phyloP scores from a whole-genome alignment of 164 flowering plant genomes.

The Nelumbo lutea region DNA sequence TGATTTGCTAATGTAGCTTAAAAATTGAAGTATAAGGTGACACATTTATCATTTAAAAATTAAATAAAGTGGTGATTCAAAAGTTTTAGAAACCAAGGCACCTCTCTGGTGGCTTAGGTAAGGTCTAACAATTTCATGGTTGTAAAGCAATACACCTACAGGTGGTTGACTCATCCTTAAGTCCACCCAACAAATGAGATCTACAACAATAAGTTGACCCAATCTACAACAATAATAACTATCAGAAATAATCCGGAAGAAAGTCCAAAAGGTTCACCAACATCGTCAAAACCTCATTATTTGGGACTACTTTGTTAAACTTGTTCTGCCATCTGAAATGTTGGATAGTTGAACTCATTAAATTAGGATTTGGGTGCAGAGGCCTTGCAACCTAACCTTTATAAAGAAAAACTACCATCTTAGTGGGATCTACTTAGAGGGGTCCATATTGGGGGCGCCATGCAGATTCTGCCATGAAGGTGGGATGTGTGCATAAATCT shows the following conservation, averaged over 20 bases:
- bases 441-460: too few species aligned
- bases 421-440: too few species aligned
- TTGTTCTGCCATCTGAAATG: too few species aligned
- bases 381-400: too few species aligned
- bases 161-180: not conserved
- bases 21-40: constrained; percentile 15
- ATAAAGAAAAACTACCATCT: too few species aligned
- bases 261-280: too few species aligned
- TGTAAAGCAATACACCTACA: not conserved
- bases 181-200: not conserved
- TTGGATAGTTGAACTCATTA: not conserved
- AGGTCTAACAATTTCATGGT: not conserved
- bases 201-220: not conserved
- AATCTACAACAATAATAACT: not conserved
- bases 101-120: not conserved
- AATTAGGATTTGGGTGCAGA: too few species aligned
- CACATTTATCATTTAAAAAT: constrained; percentile 9
- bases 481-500: too few species aligned
- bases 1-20: constrained; percentile 55
- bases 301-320: too few species aligned
- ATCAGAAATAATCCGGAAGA: too few species aligned
- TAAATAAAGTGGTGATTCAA: not conserved
- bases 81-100: not conserved
- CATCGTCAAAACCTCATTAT: too few species aligned
- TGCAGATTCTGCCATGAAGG: too few species aligned